Evolutionary conservation across 2,329 filamentous ascomycete species (phyloP).

Genomic region (Cryphonectria parasitica): DNA sequence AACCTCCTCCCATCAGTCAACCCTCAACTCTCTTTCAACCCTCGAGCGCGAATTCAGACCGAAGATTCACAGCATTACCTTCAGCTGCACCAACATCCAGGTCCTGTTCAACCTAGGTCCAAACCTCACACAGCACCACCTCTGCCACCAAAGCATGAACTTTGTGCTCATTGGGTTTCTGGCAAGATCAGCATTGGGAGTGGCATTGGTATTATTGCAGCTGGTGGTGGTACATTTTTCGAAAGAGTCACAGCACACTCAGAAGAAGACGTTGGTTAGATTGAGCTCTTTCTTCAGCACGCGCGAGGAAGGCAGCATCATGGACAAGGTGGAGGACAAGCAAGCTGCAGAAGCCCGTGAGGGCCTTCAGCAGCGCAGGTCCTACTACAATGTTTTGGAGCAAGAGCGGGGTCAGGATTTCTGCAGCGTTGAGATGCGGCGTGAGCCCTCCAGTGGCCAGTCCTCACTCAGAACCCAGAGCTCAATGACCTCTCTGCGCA

Average conservation of each 20-base stretch:
- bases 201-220: slow-evolving; percentile 20
- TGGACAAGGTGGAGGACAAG: slow-evolving; percentile 22
- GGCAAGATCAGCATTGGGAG: slow-evolving; percentile 17
- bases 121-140: not conserved
- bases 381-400: slow-evolving; percentile 19
- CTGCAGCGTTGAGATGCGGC: slow-evolving; percentile 26
- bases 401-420: not conserved
- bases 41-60: not conserved
- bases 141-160: slow-evolving; percentile 24
- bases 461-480: slow-evolving; percentile 12
- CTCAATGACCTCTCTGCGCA: slow-evolving; percentile 19
- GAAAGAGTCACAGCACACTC: not conserved
- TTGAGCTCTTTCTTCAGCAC: slow-evolving; percentile 11
- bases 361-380: slow-evolving; percentile 25
- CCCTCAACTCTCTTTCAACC: not conserved
- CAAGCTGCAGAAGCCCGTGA: slow-evolving; percentile 11
- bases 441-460: slow-evolving; percentile 24
- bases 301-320: slow-evolving; percentile 12
- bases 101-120: not conserved
- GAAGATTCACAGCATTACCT: not conserved
- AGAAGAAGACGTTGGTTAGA: slow-evolving; percentile 7
- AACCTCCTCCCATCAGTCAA: not conserved
- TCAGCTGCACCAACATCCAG: not conserved
- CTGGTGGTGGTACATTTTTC: slow-evolving; percentile 13
- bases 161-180: slow-evolving; percentile 26